Evolutionary conservation across 1,284 basidiomycete genomes (phyloP), one percentile per base, ranked within the genome.

Genomic region (Ganoderma sp.): DNA sequence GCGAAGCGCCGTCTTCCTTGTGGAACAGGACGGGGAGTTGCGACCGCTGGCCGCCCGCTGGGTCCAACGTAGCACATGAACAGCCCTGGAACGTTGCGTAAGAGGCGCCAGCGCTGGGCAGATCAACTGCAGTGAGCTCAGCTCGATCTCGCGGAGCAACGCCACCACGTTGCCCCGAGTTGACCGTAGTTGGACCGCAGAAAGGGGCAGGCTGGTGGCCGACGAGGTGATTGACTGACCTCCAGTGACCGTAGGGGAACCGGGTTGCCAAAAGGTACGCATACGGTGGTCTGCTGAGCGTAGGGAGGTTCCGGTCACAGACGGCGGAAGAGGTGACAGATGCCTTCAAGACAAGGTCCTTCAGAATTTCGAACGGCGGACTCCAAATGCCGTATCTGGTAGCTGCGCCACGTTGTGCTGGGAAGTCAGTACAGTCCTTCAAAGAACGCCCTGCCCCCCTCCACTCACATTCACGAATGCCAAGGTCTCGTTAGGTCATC

Each of bases 11-110:
- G 22, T 32, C 19, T 17, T 5, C 48, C 39, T 48, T 50, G 43
- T 7, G 37, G 37, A 32, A 14, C 50, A 62, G 42, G n/a, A 42
- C 65, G 65, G 65, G 39, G 8, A 62, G 17, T 22, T 62, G 52
- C 43, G 60, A 61, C 65, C 59, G 37, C 17, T 34, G 32, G 56
- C 45, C 45, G 45, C 45, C 8, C 45, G 45, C n/a, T 19, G 45
- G 17, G 42, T 5, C 15, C 10, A 22, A 22, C 37, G 37, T 7
- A 17, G 10, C 28, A 28, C 22, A 32, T 54, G 25, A 12, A 48
- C 52, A 17, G 22, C 52, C 10, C 10, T 17, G 14, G 28, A 32
- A 56, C 52, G 9, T 34, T 56, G 52, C 19, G 22, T 52, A 25
- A 22, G n/a, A 52, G 48, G 48, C 48, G 48, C 52, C 52, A 34